Evolutionary conservation across 306 rosid species (phyloP).

Genomic region (Vigna nakashimae): DNA sequence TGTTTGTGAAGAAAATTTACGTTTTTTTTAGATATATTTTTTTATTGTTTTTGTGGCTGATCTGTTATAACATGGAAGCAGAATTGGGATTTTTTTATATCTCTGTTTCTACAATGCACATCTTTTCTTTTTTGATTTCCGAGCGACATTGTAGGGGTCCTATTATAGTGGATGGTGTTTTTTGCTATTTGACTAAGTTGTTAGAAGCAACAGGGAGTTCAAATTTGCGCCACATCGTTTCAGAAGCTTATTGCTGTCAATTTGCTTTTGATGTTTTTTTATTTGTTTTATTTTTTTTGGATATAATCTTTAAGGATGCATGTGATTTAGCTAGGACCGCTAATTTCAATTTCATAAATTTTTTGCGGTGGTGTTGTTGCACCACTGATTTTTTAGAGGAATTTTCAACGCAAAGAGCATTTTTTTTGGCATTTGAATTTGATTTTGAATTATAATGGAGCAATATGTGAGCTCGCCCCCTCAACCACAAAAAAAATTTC

Average conservation of each 20-base stretch:
- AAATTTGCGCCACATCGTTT: conserved; percentile 5
- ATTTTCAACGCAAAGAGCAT: conserved; percentile 9
- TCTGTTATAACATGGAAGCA: conserved; percentile 53
- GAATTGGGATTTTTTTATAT: conserved; percentile 41
- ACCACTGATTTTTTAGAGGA: conserved; percentile 10
- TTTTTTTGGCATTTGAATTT: neutral
- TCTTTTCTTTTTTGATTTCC: conserved; percentile 26
- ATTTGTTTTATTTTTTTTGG: neutral
- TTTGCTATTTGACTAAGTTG: conserved; percentile 34
- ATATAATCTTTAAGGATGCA: neutral
- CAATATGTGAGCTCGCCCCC: neutral
- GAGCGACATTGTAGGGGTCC: conserved; percentile 36
- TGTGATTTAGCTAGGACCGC: conserved; percentile 3
- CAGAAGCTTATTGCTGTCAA: conserved; percentile 6
- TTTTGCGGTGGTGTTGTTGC: conserved; percentile 23
- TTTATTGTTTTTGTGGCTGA: conserved; percentile 42
- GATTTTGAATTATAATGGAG: neutral
- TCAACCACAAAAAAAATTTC: neutral
- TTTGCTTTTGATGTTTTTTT: neutral
- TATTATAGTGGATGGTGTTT: conserved; percentile 25
- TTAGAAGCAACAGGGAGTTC: conserved; percentile 30
- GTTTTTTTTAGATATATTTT: neutral
- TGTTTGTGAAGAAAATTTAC: neutral
- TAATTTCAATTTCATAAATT: conserved; percentile 17
- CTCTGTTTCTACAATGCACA: conserved; percentile 41